Base-by-base conservation (phyloP, 768 basidiomycete species). In the Symmetrospora coprosmae region DNA sequence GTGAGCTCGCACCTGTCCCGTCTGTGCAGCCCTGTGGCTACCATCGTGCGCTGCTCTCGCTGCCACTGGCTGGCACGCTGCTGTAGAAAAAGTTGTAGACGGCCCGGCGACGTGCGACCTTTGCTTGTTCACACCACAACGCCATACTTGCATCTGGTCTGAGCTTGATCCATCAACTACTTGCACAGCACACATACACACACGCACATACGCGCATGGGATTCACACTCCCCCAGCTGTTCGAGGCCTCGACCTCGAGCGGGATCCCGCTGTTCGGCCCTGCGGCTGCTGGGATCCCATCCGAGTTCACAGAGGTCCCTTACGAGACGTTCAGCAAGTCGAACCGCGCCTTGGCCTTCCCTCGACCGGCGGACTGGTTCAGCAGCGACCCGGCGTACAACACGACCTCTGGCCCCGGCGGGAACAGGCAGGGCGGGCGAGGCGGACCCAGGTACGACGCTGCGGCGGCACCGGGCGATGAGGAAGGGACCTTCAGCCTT, bases 281-380 rank as follows among this genome's bases (percentile, higher is more conserved):
- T 5, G 87, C 89, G 5, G 81, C 84, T 2, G 79, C 83, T 0
- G 84, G 86, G 72, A 76, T 91, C 21, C 90, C 92, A 1, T 78
- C 84, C 43, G 83, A 88, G 65, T 96, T 92, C 80, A 89, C 87
- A 74, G 94, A 96, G 75, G 94, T 97, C 62, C 94, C 94, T 45
- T 99, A 97, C 71, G 91, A 92, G 0, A 91, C 91, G 4, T 97
- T 87, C 79, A 89, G 89, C 75, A 99, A 99, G 81, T 83, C 87
- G 35, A 94, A 99, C 78, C 96, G 96, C 74, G 62, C 38, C 48
- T 49, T 13, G 45, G 50, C 35, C 37, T 35, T 35, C 53, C 50
- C 56, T 16, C 56, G 63, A 30, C 59, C 48, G 16, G 48, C 63
- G 87, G 74, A 70, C 81, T 43, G 76, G 80, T 55, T 55, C 52